Evolutionary conservation across 306 rosid genomes (phyloP), one percentile per base, ranked within the genome.

Genomic region (Cucurbita moschata): DNA sequence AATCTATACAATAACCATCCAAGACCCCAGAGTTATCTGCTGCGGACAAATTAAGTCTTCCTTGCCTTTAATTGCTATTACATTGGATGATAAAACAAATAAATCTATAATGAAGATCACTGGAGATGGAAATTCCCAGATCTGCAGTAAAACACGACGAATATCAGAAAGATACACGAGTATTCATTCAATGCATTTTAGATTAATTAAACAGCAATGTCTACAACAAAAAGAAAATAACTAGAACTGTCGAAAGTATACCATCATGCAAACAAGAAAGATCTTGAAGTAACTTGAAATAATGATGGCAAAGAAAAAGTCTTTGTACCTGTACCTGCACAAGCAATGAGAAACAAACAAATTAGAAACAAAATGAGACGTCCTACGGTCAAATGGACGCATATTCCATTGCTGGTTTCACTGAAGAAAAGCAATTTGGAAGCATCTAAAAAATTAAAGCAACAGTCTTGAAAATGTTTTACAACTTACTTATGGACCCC

Each of bases 231-330:
- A 43, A 12, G 16, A 19, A 57, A n/a, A 9, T 14, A 8, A 15
- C 44, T 19, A 9, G 35, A 56, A 74, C 54, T 58, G 60, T 82
- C 40, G 59, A 63, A 77, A 61, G 52, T 73, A 77, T 83, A 94
- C 99, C 97, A 79, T 86, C 97, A 84, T 89, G 76, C 90, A 79
- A 64, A 86, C 50, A 74, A 94, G 92, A 82, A 86, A 87, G 76
- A 91, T 83, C 90, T 91, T 94, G 87, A 89, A 87, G 88, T 91
- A 91, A 73, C 96, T 79, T 60, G 97, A 94, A 75, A 94, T 79
- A 80, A 88, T 75, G 77, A 94, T 85, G 40, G 90, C 88, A 38
- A 89, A 82, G 79, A 91, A 62, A 57, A 89, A 72, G 72, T 88
- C 90, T 61, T 49, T 82, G 82, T 75, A 79, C 26, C 39, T 5